Evolutionary conservation across 148 eudicot genomes (phyloP), one percentile per base, ranked within the genome.

Genomic region (Agrostemma githago): DNA sequence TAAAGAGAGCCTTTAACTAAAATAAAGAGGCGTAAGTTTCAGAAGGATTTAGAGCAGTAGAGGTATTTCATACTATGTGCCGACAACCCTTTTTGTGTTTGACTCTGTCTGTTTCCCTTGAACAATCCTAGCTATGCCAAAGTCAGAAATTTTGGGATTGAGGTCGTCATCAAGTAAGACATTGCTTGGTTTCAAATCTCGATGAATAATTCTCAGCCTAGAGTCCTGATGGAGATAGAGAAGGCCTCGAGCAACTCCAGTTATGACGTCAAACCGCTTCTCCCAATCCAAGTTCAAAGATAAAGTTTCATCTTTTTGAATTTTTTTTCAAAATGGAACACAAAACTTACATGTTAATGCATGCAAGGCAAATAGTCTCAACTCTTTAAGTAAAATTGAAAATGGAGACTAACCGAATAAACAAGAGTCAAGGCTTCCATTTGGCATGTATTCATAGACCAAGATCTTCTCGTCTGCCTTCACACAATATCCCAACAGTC

Each of bases 231-330:
- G 81, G 48, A 78, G 81, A 72, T 78, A 78, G 11, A 78, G 72
- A 12, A 78, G 72, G 46, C 81, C 81, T 17, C 81, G 76, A n/a
- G 84, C 82, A 19, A 83, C 75, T 15, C 83, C 86, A 42, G 70
- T 34, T 42, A 80, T 78, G 75, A 83, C 78, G 43, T 80, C 80
- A 66, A 80, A 83, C 37, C 86, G 83, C 73, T 72, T 80, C 75
- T 61, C 66, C 81, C 81, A 78, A 19, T 78, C 81, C 77, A 78
- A 73, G n/a, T 16, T 17, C 41, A 56, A 68, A 59, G 54, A 44
- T 66, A 44, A 66, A 69, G 19, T 66, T 58, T 73, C 68, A 20
- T 78, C 81, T 72, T 58, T 57, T 56, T 12, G 62, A 46, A 26
- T 26, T 26, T 26, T 26, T 26, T 26, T 26, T 26, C 34, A 26